phyloP scores from a whole-genome alignment of 306 rosid species.

The Ormosia emarginata region DNA sequence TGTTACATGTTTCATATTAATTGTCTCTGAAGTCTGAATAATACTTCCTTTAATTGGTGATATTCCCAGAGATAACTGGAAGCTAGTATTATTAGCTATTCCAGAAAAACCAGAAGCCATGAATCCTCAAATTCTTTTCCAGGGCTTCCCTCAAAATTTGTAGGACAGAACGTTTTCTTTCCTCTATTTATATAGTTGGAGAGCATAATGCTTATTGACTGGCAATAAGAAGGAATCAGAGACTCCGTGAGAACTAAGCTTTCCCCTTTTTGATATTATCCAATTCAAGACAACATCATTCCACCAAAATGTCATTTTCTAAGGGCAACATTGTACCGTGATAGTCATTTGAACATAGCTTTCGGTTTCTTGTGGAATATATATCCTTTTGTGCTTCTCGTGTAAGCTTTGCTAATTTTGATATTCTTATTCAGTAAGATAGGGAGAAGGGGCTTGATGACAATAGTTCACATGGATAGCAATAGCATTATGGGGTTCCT shows the following conservation, averaged over 20 bases:
- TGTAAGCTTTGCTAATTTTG: slow-evolving; percentile 45
- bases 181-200: slow-evolving; percentile 28
- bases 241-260: slow-evolving; percentile 40
- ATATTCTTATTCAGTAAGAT: slow-evolving; percentile 48
- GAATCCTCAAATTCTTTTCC: background rate
- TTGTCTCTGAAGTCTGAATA: background rate
- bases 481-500: slow-evolving; percentile 40
- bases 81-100: background rate
- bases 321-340: slow-evolving; percentile 34
- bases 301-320: slow-evolving; percentile 50
- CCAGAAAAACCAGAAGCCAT: slow-evolving; percentile 6
- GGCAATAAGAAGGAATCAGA: slow-evolving; percentile 36
- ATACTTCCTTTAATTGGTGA: slow-evolving; percentile 4
- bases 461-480: slow-evolving; percentile 46
- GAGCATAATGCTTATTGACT: slow-evolving; percentile 29
- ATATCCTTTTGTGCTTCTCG: slow-evolving; percentile 49
- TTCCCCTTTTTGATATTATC: slow-evolving; percentile 21
- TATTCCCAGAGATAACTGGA: slow-evolving; percentile 8
- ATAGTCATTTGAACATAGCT: slow-evolving; percentile 33
- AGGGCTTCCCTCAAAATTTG: slow-evolving; percentile 15
- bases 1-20: slow-evolving; percentile 24
- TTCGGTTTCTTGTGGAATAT: slow-evolving; percentile 49
- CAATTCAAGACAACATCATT: slow-evolving; percentile 12
- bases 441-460: slow-evolving; percentile 32
- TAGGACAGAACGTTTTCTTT: slow-evolving; percentile 14